Percentiles rank a stretch among this genome's conserved stretches.
These are phyloP conservation scores for Neoscytalidium dimidiatum DNA, from an alignment of 2,329 filamentous ascomycete species.

Conservation along the genomic window DNA sequence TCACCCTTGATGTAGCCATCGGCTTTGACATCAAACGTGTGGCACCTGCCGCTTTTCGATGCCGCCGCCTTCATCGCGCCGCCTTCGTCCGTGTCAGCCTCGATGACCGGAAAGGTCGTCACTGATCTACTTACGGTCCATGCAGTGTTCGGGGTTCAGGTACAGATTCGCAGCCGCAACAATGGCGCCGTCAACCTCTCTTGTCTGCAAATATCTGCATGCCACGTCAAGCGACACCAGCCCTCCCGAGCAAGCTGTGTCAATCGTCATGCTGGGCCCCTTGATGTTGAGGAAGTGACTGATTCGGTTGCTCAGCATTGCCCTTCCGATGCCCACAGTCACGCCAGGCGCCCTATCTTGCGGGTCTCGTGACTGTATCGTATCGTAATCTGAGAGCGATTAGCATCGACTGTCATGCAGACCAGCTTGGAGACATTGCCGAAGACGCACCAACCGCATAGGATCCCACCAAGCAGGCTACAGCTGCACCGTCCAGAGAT, in stretches of 20 bases:
- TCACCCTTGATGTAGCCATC: constrained; percentile 33
- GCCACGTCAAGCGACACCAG: constrained; percentile 33
- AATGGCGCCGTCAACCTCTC: constrained; percentile 23
- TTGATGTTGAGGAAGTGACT: constrained; percentile 36
- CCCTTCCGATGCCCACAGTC: constrained; percentile 28
- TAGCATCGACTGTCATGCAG: too few relatives aligned
- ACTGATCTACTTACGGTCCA: constrained; percentile 23
- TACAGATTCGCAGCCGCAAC: constrained; percentile 8
- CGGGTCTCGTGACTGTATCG: constrained; percentile 26
- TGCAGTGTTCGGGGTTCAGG: constrained; percentile 30
- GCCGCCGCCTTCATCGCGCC: neutral
- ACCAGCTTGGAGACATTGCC: too few relatives aligned
- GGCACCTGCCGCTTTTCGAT: constrained; percentile 22
- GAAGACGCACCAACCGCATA: constrained; percentile 21
- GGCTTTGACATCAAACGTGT: constrained; percentile 28
- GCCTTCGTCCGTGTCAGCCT: neutral
- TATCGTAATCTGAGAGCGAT: constrained; percentile 23
- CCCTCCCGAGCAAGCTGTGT: constrained; percentile 35
- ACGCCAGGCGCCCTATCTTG: neutral
- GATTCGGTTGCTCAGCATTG: constrained; percentile 34
- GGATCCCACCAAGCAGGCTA: constrained; percentile 24
- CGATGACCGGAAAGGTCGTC: neutral
- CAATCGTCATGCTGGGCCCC: constrained; percentile 34
- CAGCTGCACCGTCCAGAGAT: neutral
- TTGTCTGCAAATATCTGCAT: constrained; percentile 25